These are phyloP conservation scores for Phytophthora fragariae DNA, from an alignment of 352 stramenopile species.

Conservation along the genomic window DNA sequence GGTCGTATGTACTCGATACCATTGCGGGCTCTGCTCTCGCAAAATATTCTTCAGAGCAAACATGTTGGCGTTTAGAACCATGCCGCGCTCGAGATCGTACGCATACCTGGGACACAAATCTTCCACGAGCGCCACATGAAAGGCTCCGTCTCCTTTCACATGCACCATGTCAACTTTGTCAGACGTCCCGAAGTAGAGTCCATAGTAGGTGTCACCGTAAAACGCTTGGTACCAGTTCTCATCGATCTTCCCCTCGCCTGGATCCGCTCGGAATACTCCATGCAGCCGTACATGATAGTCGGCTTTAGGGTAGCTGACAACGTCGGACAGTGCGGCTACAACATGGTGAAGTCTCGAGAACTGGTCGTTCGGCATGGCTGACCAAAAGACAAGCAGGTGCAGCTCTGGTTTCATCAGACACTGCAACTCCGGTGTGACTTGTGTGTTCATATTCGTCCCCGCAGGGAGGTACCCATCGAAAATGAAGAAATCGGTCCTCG, in stretches of 20 bases:
- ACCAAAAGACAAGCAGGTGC: constrained; percentile 40
- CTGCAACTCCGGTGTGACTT: constrained; percentile 1
- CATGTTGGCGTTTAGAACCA: constrained; percentile 39
- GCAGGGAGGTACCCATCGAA: constrained; percentile 32
- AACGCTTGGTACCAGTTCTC: constrained; percentile 39
- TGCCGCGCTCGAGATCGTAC: constrained; percentile 29
- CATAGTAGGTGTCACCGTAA: constrained; percentile 34
- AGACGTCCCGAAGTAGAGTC: constrained; percentile 25
- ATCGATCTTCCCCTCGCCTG: constrained; percentile 20
- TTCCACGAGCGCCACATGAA: constrained; percentile 32
- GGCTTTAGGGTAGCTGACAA: constrained; percentile 30
- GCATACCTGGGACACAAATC: constrained; percentile 42
- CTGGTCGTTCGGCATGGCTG: constrained; percentile 18
- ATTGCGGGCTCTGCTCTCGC: constrained; percentile 23
- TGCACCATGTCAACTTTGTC: constrained; percentile 35
- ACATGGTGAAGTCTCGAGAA: constrained; percentile 20
- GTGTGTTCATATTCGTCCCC: not conserved
- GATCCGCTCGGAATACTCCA: constrained; percentile 20
- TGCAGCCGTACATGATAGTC: constrained; percentile 29
- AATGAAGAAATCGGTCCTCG: constrained; percentile 40
- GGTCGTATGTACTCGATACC: constrained; percentile 38
- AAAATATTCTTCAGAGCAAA: constrained; percentile 38
- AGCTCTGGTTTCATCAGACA: constrained; percentile 21
- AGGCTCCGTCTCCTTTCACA: constrained; percentile 34
- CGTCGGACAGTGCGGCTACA: constrained; percentile 31